Conservation (phyloP, 2,329 filamentous ascomycete species). For the Aspergillus pseudonomiae region DNA sequence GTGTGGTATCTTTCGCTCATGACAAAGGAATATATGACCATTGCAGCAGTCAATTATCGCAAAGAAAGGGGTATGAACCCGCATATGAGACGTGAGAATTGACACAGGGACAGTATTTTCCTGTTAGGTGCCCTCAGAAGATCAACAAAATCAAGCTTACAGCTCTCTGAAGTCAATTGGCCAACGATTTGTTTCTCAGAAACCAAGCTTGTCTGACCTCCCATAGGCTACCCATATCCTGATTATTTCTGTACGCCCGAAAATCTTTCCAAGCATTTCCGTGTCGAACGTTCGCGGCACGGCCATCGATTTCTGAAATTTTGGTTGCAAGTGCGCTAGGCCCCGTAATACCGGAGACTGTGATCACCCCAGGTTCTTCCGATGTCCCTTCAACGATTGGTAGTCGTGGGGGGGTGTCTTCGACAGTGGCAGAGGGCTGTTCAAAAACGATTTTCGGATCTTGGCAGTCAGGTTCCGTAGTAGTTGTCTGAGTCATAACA, state of each 20-base stretch:
- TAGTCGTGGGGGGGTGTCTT: not conserved
- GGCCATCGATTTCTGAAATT: constrained; percentile 46
- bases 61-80: not conserved
- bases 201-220: constrained; percentile 48
- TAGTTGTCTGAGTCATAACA: not conserved
- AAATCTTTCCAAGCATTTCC: constrained; percentile 50
- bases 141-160: not conserved
- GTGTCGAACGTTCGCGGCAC: constrained; percentile 32
- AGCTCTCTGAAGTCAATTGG: not conserved
- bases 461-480: constrained; percentile 1
- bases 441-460: not conserved
- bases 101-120: not conserved
- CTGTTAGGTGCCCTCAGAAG: too few species aligned
- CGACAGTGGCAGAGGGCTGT: not conserved
- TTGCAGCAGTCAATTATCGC: not conserved
- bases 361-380: constrained; percentile 23
- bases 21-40: not conserved
- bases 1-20: not conserved
- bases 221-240: constrained; percentile 51
- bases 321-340: constrained; percentile 34
- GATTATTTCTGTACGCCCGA: constrained; percentile 47
- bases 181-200: constrained; percentile 25
- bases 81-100: too few species aligned
- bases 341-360: constrained; percentile 32
- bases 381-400: not conserved